Percentiles rank a stretch among this genome's conserved stretches.
Evolutionary conservation across 2,329 filamentous ascomycete species (phyloP).

Genomic region (Dactylella cylindrospora): DNA sequence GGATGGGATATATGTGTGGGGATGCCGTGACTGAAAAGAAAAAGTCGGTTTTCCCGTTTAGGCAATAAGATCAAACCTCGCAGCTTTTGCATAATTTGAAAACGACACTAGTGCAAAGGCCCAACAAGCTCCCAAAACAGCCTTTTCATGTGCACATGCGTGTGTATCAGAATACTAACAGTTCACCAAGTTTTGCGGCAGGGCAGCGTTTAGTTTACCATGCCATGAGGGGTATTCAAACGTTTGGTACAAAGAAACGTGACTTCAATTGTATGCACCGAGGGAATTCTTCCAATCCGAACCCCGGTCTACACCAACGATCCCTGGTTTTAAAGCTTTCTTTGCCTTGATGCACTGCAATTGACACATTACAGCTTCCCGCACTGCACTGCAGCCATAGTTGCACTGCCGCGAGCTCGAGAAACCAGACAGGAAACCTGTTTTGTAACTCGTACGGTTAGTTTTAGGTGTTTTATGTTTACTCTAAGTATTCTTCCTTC

Average conservation of each 20-base stretch:
- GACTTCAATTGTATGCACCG: conserved; percentile 8
- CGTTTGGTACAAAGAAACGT: conserved; percentile 10
- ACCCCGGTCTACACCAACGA: not conserved
- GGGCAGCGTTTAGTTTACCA: conserved; percentile 23
- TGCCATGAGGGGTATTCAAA: conserved; percentile 13
- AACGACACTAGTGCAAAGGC: no score
- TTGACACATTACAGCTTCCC: no score
- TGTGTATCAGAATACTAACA: conserved; percentile 15
- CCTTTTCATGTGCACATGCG: conserved; percentile 1
- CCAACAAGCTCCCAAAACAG: no score
- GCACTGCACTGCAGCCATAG: no score
- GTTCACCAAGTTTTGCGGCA: conserved; percentile 3
- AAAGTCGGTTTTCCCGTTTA: conserved; percentile 22
- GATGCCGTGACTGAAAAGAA: conserved; percentile 11
- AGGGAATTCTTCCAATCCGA: conserved; percentile 1
- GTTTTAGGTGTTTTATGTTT: no score
- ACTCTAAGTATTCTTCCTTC: no score
- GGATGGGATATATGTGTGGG: conserved; percentile 19
- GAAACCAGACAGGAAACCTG: no score
- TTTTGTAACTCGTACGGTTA: no score
- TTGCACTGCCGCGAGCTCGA: conserved; percentile 17
- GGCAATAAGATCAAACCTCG: conserved; percentile 26
- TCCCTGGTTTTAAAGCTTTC: not conserved
- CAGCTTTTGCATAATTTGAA: conserved; percentile 30
- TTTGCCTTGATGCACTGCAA: no score